Evolutionary conservation across 495 filamentous ascomycete species (phyloP), one percentile per base, ranked within the genome.

Genomic region (Penicillium herquei): DNA sequence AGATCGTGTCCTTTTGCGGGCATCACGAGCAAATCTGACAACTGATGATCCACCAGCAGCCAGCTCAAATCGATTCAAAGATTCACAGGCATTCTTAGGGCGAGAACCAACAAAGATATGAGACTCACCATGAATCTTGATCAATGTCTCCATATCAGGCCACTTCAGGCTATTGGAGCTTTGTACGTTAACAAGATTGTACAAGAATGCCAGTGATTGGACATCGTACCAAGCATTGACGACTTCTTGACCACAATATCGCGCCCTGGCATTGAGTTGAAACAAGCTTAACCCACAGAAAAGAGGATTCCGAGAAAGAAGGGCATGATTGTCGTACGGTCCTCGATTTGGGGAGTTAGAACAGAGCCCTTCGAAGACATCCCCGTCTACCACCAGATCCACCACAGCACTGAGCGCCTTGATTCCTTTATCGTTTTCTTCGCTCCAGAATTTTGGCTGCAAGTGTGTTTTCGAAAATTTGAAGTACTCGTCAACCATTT

Each of bases 91-190:
- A 41, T 67, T 62, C 30, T 63, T 65, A 35, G 61, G 66, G 32
- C 64, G 66, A 16, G 58, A 57, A 18, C 66, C 63, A 53, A 66
- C 41, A 39, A 69, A 67, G 37, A 69, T 64, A 58, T 69, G 63
- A 61, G 66, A 64, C 18, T 69, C 64, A 53, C 66, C 66, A 49
- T 69, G 64, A 30, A 69, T 69, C 31, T 69, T 69, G 30, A 68
- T 54, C 42, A 70, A 68, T 40, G 64, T 56, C 41, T 73, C 66
- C 68, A 70, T 73, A 30, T 68, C 66, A 48, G 69, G 69, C 67
- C 66, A 71, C 39, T 43, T 57, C 54, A 67, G 14, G 49, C 67
- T 46, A 39, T 57, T 59, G 44, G 65, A 4, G 53, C 47, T 13
- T 44, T 57, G 54, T 55, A 43, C 17, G 12, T 31, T 56, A 26